Conservation (phyloP, 306 rosid species). For the Pyrus pyrifolia region DNA sequence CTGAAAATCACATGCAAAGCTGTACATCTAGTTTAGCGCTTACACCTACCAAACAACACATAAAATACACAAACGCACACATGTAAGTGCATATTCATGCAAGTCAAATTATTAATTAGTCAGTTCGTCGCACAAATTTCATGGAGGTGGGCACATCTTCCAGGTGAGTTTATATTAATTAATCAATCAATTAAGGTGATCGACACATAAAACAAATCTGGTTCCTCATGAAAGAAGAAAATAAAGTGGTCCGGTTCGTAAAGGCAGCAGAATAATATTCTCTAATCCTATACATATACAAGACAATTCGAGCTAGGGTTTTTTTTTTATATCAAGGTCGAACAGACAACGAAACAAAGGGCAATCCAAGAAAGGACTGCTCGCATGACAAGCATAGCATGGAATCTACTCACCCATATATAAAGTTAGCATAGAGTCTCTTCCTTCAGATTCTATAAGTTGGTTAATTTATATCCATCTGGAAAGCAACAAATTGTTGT, state of each 20-base stretch:
- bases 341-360: conserved; percentile 43
- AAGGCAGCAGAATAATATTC: not conserved
- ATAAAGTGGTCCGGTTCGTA: not conserved
- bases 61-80: not conserved
- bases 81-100: not conserved
- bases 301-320: not conserved
- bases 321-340: conserved; percentile 28
- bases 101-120: not conserved
- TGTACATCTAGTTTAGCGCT: not conserved
- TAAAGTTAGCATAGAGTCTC: not conserved
- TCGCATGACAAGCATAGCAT: conserved; percentile 22
- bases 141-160: not conserved
- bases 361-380: conserved; percentile 15
- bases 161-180: not conserved
- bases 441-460: not conserved
- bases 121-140: not conserved
- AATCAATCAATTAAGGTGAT: not conserved
- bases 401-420: conserved; percentile 26
- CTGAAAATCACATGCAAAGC: conserved; percentile 4
- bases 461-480: not conserved
- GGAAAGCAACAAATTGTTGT: not conserved
- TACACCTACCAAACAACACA: conserved; percentile 6
- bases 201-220: not conserved
- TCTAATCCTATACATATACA: not conserved
- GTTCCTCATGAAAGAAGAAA: not conserved